phyloP scores from a whole-genome alignment of 2,329 filamentous ascomycete genomes.

The Periconia sp. region DNA sequence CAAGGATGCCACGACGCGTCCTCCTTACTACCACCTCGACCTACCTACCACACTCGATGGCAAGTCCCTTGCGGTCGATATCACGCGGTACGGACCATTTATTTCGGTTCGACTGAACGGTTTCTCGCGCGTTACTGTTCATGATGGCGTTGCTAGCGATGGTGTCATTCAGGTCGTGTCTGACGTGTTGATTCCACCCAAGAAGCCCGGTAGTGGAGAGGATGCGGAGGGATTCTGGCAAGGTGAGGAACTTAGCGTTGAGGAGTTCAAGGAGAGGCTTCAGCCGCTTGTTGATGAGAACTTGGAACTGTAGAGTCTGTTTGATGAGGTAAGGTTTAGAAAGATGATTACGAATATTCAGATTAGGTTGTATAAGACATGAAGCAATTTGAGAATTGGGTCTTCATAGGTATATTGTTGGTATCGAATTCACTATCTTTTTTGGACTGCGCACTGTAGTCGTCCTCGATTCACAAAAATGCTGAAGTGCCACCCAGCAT shows the following conservation, averaged over 20 bases:
- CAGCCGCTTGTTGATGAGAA: conserved; percentile 35
- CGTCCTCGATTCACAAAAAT: too few species aligned
- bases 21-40: conserved; percentile 64
- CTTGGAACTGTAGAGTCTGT: conserved; percentile 29
- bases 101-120: conserved; percentile 76
- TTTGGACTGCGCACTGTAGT: too few species aligned
- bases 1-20: conserved; percentile 22
- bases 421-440: too few species aligned
- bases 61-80: conserved; percentile 69
- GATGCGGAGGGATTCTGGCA: conserved; percentile 33
- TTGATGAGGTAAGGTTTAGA: too few species aligned
- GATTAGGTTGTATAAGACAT: too few species aligned
- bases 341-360: too few species aligned
- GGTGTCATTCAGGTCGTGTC: conserved; percentile 80
- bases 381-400: too few species aligned
- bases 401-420: too few species aligned
- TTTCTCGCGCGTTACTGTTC: conserved; percentile 63
- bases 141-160: conserved; percentile 73
- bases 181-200: conserved; percentile 75
- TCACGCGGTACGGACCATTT: conserved; percentile 68
- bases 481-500: too few species aligned
- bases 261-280: conserved; percentile 61
- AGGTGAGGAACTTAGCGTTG: conserved; percentile 58
- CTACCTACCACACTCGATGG: conserved; percentile 71
- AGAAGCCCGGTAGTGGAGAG: conserved; percentile 43